Base-by-base conservation (phyloP, 306 rosid species). In the Trifolium pratense region DNA sequence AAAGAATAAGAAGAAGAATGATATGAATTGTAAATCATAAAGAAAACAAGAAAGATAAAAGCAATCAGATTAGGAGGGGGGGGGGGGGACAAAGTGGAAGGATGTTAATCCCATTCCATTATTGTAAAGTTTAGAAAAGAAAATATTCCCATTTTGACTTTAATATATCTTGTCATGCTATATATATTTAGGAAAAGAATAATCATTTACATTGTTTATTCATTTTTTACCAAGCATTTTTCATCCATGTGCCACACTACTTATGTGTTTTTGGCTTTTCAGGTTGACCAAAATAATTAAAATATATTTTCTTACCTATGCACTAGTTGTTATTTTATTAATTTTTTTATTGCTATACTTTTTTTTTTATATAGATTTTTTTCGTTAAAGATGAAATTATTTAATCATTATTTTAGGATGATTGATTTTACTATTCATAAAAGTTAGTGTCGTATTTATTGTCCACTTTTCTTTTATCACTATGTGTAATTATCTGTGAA, bases 81-180 rank as follows among this genome's bases (percentile, higher is more conserved):
- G 88, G 75, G 80, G 88, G 93, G 93, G 87, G 97, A 91, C 97
- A 91, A 89, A 91, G 97, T 87, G 94, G 97, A 89, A 76, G 92
- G 71, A 91, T 91, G 94, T 84, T 87, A 82, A 85, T 91, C 87
- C 82, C 87, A 87, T 91, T 85, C 82, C 87, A 87, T 91, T 85
- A 82, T 59, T 75, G 87, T 79, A 91, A 89, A 82, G 90, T 86
- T 85, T 64, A 78, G 51, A 53, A 86, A 79, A 82, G 62, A 77
- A 78, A 75, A 72, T 72, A 79, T 75, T 78, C 86, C 75, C 81
- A 85, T 88, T 88, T 89, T 90, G 97, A 88, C 97, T 88, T 90
- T 88, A 60, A 62, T 78, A 66, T 73, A 62, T 39, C 70, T 75
- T 84, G 80, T 86, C 84, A 79, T 84, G 51, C 77, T 64, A 73